Evolutionary conservation across 495 filamentous ascomycete genomes (phyloP).

Genomic region (Pyronema omphalodes): DNA sequence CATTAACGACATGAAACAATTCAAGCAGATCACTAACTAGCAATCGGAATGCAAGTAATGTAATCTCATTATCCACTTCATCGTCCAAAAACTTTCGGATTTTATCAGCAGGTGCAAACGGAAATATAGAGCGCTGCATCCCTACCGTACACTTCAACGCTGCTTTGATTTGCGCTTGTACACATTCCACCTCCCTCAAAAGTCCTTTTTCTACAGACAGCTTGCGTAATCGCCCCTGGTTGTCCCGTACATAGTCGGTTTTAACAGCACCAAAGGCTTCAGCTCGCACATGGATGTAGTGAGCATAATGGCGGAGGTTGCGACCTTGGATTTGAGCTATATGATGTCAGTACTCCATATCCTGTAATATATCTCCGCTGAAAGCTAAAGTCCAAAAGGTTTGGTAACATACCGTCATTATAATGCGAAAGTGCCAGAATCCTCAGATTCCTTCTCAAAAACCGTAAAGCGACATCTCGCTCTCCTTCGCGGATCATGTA

Average conservation of each 20-base stretch:
- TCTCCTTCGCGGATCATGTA: slow-evolving; percentile 95
- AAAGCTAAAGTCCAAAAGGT: not conserved
- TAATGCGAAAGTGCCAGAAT: slow-evolving; percentile 76
- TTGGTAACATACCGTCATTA: slow-evolving; percentile 59
- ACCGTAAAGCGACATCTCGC: slow-evolving; percentile 68
- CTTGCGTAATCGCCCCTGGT: slow-evolving; percentile 65
- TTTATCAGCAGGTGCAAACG: not conserved
- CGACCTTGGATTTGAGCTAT: slow-evolving; percentile 84
- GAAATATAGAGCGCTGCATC: too few relatives aligned
- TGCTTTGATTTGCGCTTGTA: slow-evolving; percentile 74
- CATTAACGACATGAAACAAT: slow-evolving; percentile 88
- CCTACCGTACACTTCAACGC: slow-evolving; percentile 79
- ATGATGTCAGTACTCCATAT: not conserved
- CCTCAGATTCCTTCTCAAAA: slow-evolving; percentile 64
- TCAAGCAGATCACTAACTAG: slow-evolving; percentile 78
- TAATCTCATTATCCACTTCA: slow-evolving; percentile 94
- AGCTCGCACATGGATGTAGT: slow-evolving; percentile 69
- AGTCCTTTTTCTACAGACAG: slow-evolving; percentile 84
- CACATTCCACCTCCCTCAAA: slow-evolving; percentile 74
- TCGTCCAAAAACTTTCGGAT: slow-evolving; percentile 51
- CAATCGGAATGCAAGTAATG: slow-evolving; percentile 83
- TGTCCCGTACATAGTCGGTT: slow-evolving; percentile 74
- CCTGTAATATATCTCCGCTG: not conserved
- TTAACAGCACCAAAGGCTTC: slow-evolving; percentile 65
- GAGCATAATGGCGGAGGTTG: slow-evolving; percentile 82